phyloP scores from a whole-genome alignment of 2,329 filamentous ascomycete species.

The Trichoderma sp. region DNA sequence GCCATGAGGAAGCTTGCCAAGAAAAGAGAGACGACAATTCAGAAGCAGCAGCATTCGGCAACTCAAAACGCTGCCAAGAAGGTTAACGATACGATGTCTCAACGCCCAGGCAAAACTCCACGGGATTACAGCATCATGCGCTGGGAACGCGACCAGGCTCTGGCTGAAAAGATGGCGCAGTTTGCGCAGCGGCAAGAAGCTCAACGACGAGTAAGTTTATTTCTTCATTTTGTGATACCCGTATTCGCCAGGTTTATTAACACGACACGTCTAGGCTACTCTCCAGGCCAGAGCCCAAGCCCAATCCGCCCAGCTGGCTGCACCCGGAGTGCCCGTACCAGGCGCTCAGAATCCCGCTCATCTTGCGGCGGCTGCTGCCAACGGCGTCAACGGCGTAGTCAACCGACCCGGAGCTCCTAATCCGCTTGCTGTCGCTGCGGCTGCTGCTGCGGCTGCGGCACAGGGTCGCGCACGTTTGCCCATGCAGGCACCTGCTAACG shows the following conservation, averaged over 20 bases:
- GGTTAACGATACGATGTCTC: slow-evolving; percentile 63
- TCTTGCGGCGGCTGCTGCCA: slow-evolving; percentile 35
- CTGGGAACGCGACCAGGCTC: slow-evolving; percentile 76
- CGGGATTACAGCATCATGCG: slow-evolving; percentile 89
- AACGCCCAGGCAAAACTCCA: slow-evolving; percentile 69
- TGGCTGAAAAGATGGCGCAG: slow-evolving; percentile 61
- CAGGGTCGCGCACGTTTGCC: slow-evolving; percentile 56
- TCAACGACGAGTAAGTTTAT: slow-evolving; percentile 54
- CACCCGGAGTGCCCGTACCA: slow-evolving; percentile 41
- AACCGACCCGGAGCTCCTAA: slow-evolving; percentile 45
- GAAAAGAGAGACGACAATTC: slow-evolving; percentile 81
- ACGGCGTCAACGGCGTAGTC: slow-evolving; percentile 33
- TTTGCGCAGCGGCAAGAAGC: slow-evolving; percentile 61
- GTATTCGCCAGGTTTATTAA: slow-evolving; percentile 29
- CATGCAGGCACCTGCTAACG: slow-evolving; percentile 55
- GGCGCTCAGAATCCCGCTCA: slow-evolving; percentile 34
- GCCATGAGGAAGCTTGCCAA: slow-evolving; percentile 94
- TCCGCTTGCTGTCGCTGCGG: slow-evolving; percentile 47
- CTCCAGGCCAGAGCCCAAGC: slow-evolving; percentile 51
- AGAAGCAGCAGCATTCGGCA: slow-evolving; percentile 88
- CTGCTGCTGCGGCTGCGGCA: slow-evolving; percentile 41
- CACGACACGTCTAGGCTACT: slow-evolving; percentile 40
- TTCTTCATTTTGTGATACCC: neutral
- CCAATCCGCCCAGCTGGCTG: slow-evolving; percentile 49
- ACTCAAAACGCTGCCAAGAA: slow-evolving; percentile 79